Base-by-base conservation (phyloP, 805 yeast species). In the Nakazawaea peltata region DNA sequence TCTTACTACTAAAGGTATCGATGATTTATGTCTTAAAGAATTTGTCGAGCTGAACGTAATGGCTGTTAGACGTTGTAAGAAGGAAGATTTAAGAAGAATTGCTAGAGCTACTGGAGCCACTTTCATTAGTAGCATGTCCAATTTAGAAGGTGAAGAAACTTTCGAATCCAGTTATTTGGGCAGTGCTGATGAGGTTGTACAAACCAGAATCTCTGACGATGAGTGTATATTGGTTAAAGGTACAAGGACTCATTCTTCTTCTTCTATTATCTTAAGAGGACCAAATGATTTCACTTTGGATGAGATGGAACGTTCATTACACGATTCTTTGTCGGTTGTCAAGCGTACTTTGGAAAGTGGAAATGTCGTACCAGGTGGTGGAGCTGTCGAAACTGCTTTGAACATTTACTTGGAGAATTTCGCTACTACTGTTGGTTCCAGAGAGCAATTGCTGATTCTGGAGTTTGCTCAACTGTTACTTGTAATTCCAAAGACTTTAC, bases 81-180 rank as follows among this genome's bases (percentile, higher is more conserved):
- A 86, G 56, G 98, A 92, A 61, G 99, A 92, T 60, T 70, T 92
- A 50, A 77, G 95, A 56, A 79, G 98, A 66, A 90, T 92, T 47
- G 97, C 98, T 5, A 74, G 95, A 53, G 97, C 98, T 30, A 87
- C 97, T 1, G 99, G 99, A 41, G 99, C 96, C 26, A 84, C 95
- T 4, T 65, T 92, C 51, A 69, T 94, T 33, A 68, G 83, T 36
- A 80, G 83, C 45, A 74, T 92, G 77, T 81, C 95, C 37, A 92
- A 92, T 54, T 71, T 94, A 59, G 97, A 92, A 59, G 96, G 97
- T 46, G 96, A 88, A 39, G 97, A 87, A 61, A 81, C 85, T 19
- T 88, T 84, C 53, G 97, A 87, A 59, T 44, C 86, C 2, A 69
- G 83, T 36, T 82, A 78, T 57, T 66, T 92, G 48, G 99, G 99